phyloP scores from a whole-genome alignment of 306 rosid genomes.

The Nissolia schottii region DNA sequence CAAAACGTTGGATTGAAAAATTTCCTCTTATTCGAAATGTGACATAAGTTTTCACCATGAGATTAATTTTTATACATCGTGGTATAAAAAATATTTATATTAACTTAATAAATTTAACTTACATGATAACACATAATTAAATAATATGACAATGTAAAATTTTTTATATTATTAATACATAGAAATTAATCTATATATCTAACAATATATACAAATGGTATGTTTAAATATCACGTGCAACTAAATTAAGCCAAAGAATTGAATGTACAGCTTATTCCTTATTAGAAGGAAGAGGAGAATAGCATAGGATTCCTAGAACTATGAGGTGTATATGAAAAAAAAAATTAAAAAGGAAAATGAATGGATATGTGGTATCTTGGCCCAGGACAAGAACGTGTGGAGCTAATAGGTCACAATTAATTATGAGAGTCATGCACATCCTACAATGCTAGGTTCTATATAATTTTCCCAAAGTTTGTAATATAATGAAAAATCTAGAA shows the following conservation, averaged over 20 bases:
- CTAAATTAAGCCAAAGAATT: not conserved
- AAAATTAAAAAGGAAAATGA: not conserved
- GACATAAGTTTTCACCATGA: not conserved
- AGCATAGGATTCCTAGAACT: constrained; percentile 32
- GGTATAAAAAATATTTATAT: too few relatives aligned
- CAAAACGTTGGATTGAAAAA: not conserved
- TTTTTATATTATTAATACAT: too few relatives aligned
- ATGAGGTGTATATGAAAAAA: not conserved
- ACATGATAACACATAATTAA: too few relatives aligned
- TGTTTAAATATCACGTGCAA: constrained; percentile 21
- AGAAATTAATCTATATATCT: too few relatives aligned
- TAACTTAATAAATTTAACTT: too few relatives aligned
- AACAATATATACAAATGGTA: not conserved
- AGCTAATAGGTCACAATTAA: constrained; percentile 30
- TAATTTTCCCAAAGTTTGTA: not conserved
- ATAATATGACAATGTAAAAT: too few relatives aligned
- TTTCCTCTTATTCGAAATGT: not conserved
- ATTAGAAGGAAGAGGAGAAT: not conserved
- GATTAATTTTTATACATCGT: too few relatives aligned
- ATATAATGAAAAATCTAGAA: not conserved
- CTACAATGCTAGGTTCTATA: constrained; percentile 6
- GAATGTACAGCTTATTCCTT: constrained; percentile 10
- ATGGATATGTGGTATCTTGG: constrained; percentile 22
- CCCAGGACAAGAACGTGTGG: constrained; percentile 32
- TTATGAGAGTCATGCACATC: constrained; percentile 19